Base-by-base conservation (phyloP, 805 yeast species). In the Ogataea kodamae region DNA sequence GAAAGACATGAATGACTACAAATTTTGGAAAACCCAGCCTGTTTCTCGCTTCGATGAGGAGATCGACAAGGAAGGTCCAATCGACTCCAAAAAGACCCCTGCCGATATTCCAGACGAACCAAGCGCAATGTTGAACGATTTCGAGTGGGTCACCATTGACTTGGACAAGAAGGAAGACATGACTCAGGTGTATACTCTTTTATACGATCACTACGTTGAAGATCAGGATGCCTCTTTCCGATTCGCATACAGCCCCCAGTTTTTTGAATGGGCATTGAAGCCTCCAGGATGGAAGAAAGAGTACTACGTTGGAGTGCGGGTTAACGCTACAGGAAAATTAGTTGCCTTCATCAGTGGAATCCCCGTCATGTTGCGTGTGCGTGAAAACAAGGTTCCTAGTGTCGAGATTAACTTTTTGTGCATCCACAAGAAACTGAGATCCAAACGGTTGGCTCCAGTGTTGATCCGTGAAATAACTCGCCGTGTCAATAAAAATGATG, bases 1-100 rank as follows among this genome's bases (percentile, higher is more conserved):
- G 48, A 81, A 79, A 43, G 74, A 78, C 14, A 87, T 88, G 84
- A 78, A 83, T 33, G 95, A 89, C 54, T 86, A 89, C 67, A 86
- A 84, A 64, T 92, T 92, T 63, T 92, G 98, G 98, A 85, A 83
- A 53, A 92, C 98, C 2, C 98, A 92, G 62, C 98, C 98, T 0
- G 97, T 92, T 13, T 74, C 88, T 6, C 68, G 68, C 18, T 77
- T 89, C 43, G 84, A 84, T 54, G 92, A 81, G 51, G 57, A 65
- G 26, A 68, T 81, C 27, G 68, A 63, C 5, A 57, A 66, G 8
- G 95, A 87, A 52, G 96, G 96, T 0, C 90, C 95, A 6, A 86
- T 89, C 45, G 94, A 88, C 48, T 46, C 51, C 18, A 30, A 50
- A 6, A 86, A 85, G 54, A 77, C 76, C 0, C 78, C 89, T 2